Conservation (phyloP, 2,329 filamentous ascomycete species). For the Paecilomyces sp. region DNA sequence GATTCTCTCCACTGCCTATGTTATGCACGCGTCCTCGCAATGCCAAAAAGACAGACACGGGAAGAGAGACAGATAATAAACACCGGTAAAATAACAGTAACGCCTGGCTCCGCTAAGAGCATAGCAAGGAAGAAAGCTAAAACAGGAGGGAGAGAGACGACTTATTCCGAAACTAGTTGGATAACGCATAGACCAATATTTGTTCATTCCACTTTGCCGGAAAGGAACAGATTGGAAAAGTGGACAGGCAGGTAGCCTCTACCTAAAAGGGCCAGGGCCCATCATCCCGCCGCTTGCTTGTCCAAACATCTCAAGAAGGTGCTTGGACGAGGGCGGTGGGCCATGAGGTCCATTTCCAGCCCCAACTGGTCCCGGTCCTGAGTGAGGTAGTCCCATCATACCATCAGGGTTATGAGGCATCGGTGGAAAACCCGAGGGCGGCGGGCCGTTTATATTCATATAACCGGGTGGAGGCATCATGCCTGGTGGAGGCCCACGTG, state of each 20-base stretch:
- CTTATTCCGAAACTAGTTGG: background rate
- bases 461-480: slow-evolving; percentile 41
- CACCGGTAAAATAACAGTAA: background rate
- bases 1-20: background rate
- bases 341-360: slow-evolving; percentile 29
- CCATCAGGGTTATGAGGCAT: slow-evolving; percentile 32
- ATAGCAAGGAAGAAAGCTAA: background rate
- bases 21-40: background rate
- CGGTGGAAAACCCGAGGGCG: slow-evolving; percentile 31
- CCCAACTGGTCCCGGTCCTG: slow-evolving; percentile 27
- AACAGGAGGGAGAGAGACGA: background rate
- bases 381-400: slow-evolving; percentile 29
- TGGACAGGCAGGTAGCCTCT: slow-evolving; percentile 5
- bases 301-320: slow-evolving; percentile 39
- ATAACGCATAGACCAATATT: background rate
- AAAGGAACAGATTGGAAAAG: background rate
- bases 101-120: background rate
- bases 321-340: slow-evolving; percentile 30
- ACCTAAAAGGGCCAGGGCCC: slow-evolving; percentile 29
- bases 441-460: slow-evolving; percentile 32
- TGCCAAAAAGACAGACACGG: background rate
- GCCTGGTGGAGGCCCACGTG: slow-evolving; percentile 34
- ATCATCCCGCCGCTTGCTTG: slow-evolving; percentile 30
- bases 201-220: background rate
- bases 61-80: background rate